Conservation (phyloP, 495 filamentous ascomycete species). For the Parathielavia appendiculata region DNA sequence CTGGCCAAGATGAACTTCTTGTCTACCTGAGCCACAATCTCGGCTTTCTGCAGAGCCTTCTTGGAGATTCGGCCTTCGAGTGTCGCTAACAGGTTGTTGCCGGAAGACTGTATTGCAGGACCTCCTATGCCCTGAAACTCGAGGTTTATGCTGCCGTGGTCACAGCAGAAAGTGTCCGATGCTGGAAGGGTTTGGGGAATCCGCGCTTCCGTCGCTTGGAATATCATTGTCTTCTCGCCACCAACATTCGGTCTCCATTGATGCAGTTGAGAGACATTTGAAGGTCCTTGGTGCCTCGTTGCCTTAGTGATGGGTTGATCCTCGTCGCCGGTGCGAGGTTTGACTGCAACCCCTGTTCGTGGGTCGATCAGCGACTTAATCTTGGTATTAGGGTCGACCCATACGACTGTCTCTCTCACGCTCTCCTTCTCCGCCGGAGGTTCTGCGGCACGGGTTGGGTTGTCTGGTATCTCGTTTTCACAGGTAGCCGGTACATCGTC, state of each 20-base stretch:
- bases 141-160: not conserved
- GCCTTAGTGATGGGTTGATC: not conserved
- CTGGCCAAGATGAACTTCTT: conserved; percentile 80
- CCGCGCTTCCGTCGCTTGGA: conserved; percentile 32
- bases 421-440: not conserved
- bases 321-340: not conserved
- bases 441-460: not conserved
- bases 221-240: conserved; percentile 28
- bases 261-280: not conserved
- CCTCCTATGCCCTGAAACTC: conserved; percentile 7
- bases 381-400: conserved; percentile 66
- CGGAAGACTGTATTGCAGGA: conserved; percentile 12
- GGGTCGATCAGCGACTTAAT: conserved; percentile 41
- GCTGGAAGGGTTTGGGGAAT: conserved; percentile 36
- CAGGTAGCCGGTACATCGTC: conserved; percentile 5
- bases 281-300: not conserved
- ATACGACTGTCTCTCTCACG: conserved; percentile 45
- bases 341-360: conserved; percentile 30
- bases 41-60: conserved; percentile 53
- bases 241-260: conserved; percentile 31
- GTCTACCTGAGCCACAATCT: conserved; percentile 78
- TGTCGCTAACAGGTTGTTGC: conserved; percentile 11
- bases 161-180: conserved; percentile 5
- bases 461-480: too few species aligned
- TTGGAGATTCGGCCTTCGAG: conserved; percentile 60